Base-by-base conservation (phyloP, 257 asterid genomes). In the Solanum chmielewskii region DNA sequence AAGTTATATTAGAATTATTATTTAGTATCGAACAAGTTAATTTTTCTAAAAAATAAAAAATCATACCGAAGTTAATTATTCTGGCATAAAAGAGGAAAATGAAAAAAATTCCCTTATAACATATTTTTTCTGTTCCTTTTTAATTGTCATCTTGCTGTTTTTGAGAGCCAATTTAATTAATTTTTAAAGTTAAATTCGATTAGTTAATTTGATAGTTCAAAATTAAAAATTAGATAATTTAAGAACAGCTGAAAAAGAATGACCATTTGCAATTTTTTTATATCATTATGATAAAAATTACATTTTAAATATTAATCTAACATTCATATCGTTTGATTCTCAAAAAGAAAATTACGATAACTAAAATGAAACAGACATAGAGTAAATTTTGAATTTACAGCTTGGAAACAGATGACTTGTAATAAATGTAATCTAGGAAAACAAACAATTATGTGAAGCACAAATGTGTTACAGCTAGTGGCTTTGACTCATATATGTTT, bases 251-350 rank as follows among this genome's bases (percentile, higher is more conserved):
- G 6, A 0, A 16, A 49, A 16, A 49, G 3, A 15, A 16, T 1
- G 2, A 16, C 1, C 2, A 49, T 1, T 49, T 49, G 1, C 3
- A 16, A 49, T 39, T 7, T 39, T 41, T 41, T 4, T 0, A 49
- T 2, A 49, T 2, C 1, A 49, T 2, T 49, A 49, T 49, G 0
- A 49, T 15, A 15, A 44, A 49, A 49, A 5, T 15, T 49, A 49
- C 0, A 49, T 49, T 49, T 49, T 49, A 16, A 49, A 49, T 16
- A 49, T 49, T 49, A 16, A 49, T n/a, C n/a, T n/a, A n/a, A n/a
- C n/a, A n/a, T n/a, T n/a, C n/a, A n/a, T n/a, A n/a, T 49, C 0
- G 0, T 0, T 49, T 49, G 1, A 6, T 8, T 16, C 3, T 16
- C 1, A 5, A 49, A 49, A 49, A 16, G 3, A 16, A 49, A 16